Evolutionary conservation across 257 asterid species (phyloP).

Genomic region (Perilla frutescens): DNA sequence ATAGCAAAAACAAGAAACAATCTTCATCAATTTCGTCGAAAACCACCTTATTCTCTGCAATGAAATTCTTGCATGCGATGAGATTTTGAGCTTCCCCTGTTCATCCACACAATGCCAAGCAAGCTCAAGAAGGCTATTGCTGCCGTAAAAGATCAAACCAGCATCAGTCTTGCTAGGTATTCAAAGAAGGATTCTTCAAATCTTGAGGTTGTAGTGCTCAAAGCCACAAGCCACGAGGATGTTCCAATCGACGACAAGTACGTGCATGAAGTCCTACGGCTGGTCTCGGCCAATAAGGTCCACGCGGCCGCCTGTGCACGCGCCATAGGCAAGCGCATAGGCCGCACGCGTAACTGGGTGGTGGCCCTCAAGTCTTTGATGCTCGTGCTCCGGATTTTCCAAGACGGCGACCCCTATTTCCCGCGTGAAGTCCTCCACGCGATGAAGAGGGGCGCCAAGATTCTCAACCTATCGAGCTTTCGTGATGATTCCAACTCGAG

Average conservation of each 20-base stretch:
- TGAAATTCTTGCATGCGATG: slow-evolving; percentile 1
- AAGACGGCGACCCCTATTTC: slow-evolving; percentile 89
- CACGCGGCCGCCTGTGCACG: slow-evolving; percentile 81
- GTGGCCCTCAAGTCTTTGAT: slow-evolving; percentile 75
- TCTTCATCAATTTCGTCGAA: neutral
- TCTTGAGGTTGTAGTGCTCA: slow-evolving; percentile 76
- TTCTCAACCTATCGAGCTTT: slow-evolving; percentile 71
- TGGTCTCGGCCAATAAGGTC: slow-evolving; percentile 68
- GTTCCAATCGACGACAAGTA: slow-evolving; percentile 69
- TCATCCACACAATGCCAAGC: slow-evolving; percentile 69
- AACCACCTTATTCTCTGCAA: neutral
- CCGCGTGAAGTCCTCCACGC: slow-evolving; percentile 90
- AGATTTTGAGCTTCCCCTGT: neutral
- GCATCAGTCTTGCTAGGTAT: slow-evolving; percentile 90
- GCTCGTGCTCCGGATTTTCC: slow-evolving; percentile 84
- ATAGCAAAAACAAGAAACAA: slow-evolving; percentile 1
- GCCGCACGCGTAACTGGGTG: slow-evolving; percentile 86
- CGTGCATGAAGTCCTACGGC: slow-evolving; percentile 55
- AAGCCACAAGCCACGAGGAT: slow-evolving; percentile 83
- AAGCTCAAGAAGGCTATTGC: slow-evolving; percentile 85
- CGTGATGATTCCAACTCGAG: slow-evolving; percentile 80
- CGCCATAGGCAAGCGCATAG: slow-evolving; percentile 79
- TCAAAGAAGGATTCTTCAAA: slow-evolving; percentile 57
- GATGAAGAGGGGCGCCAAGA: slow-evolving; percentile 81
- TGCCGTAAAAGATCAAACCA: slow-evolving; percentile 88